Base-by-base conservation (phyloP, 371 early-diverging fungal genomes). In the Mycotypha africana region DNA sequence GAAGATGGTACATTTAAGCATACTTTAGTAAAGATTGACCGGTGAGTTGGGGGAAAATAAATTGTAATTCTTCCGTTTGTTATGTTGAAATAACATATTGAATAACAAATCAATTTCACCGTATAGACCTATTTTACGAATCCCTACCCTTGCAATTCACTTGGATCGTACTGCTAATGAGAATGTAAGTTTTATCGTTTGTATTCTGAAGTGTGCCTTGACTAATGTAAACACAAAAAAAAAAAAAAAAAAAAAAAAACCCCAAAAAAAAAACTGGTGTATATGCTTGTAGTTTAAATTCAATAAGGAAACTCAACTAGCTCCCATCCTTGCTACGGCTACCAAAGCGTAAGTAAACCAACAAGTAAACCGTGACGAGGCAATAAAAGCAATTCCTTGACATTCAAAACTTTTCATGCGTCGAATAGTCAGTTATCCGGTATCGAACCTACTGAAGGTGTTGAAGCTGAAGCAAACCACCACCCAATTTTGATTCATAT, bases 101-200 rank as follows among this genome's bases (percentile, higher is more conserved):
- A n/a, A 36, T 5, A 42, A 11, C 23, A 15, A n/a, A 28, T 3
- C n/a, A 22, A n/a, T 25, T 30, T 21, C 8, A 53, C 9, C 1
- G 14, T n/a, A 28, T 43, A 71, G 82, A 46, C 92, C 98, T 7
- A 89, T 97, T 43, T 70, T 97, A 51, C 81, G 93, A 45, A 86
- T 98, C 49, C 98, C 99, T 28, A 95, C 90, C 11, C 74, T 98
- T 28, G 97, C 98, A 26, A 95, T 96, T 61, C 98, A 98, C 61
- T 74, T 98, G 56, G 95, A 97, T 54, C 83, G 94, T 44, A 58
- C 71, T 25, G 84, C 87, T 77, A 81, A 78, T 62, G 74, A 79
- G 2, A 85, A 88, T n/a, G 68, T 58, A 58, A 53, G 50, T 37
- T 37, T 19, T 19, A n/a, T n/a, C n/a, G n/a, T n/a, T n/a, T n/a